Evolutionary conservation across 768 basidiomycete species (phyloP).

Genomic region (Boletales sp.): DNA sequence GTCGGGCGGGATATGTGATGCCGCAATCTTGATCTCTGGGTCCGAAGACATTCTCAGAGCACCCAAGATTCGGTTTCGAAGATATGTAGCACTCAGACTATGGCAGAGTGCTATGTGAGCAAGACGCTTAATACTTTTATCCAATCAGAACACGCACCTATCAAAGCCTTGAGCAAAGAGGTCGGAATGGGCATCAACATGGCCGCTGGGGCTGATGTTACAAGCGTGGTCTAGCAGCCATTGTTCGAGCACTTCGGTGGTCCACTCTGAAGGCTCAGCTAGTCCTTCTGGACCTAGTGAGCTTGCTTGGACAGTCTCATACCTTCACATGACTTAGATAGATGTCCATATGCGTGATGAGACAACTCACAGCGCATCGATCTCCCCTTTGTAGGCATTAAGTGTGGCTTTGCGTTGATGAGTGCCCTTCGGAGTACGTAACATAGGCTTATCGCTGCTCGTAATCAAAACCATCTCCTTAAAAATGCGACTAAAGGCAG

Average conservation of each 20-base stretch:
- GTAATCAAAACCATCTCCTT: conserved; percentile 52
- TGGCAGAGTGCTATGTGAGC: too few species aligned
- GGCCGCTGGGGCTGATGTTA: background rate
- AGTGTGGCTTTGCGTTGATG: conserved; percentile 12
- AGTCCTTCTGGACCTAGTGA: background rate
- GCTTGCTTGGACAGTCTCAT: conserved; percentile 3
- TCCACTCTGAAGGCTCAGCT: conserved; percentile 4
- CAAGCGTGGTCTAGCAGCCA: conserved; percentile 15
- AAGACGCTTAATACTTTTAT: too few species aligned
- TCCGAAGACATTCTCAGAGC: conserved; percentile 26
- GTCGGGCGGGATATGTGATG: conserved; percentile 20
- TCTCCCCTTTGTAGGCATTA: conserved; percentile 24
- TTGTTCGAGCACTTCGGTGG: background rate
- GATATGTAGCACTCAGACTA: conserved; percentile 20
- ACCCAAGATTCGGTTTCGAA: conserved; percentile 15
- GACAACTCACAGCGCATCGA: conserved; percentile 18
- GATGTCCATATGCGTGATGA: background rate
- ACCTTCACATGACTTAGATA: background rate
- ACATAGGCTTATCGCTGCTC: conserved; percentile 36
- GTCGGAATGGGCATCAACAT: conserved; percentile 6
- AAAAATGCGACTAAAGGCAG: conserved; percentile 41
- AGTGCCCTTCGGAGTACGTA: conserved; percentile 34
- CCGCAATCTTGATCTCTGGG: conserved; percentile 16
- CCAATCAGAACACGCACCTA: conserved; percentile 16
- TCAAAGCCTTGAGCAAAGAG: conserved; percentile 34